Evolutionary conservation across 108 stramenopile genomes (phyloP), one percentile per base, ranked within the genome.

Genomic region (Parmales sp.): DNA sequence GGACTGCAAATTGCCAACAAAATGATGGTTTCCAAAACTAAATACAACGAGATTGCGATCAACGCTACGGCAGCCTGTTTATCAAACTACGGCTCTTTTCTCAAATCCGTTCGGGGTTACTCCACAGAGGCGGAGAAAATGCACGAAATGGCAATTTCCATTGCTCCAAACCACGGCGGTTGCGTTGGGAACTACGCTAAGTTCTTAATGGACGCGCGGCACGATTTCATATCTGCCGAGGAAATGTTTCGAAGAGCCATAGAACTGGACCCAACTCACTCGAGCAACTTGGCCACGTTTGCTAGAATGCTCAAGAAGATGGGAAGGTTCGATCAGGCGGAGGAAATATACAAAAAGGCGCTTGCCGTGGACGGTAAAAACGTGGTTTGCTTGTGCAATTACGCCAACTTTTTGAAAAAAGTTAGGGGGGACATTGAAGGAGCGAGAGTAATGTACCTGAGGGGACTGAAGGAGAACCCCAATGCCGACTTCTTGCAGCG

Each of bases 221-320:
- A 60, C 54, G 54, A 60, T 34, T 60, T 60, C 36, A 20, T 60
- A 5, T 28, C 29, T 3, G 54, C 54, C 4, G 54, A 60, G 54
- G 54, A 60, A 11, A 28, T 60, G 54, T 60, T 60, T 20, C 13
- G 36, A 20, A 60, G 54, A 16, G 54, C 54, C 26, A 28, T 60
- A 11, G 20, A 60, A 34, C 31, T 16, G 5, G 54, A 60, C 54
- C 54, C 54, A 11, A 34, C 18, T 1, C 54, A 60, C 54, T 34
- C 31, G 16, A 34, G 54, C 2, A 60, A 60, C 28, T 34, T 60
- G 54, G 36, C 54, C 31, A 60, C 31, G 31, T 60, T 34, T 16
- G 54, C 54, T 2, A 23, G 54, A 34, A 60, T 60, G 54, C 54
- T 60, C 26, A 60, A 60, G 31, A 60, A 60, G 54, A 60, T 60